Evolutionary conservation across 2,329 filamentous ascomycete species (phyloP).

Genomic region (Harringtonia aguacate): DNA sequence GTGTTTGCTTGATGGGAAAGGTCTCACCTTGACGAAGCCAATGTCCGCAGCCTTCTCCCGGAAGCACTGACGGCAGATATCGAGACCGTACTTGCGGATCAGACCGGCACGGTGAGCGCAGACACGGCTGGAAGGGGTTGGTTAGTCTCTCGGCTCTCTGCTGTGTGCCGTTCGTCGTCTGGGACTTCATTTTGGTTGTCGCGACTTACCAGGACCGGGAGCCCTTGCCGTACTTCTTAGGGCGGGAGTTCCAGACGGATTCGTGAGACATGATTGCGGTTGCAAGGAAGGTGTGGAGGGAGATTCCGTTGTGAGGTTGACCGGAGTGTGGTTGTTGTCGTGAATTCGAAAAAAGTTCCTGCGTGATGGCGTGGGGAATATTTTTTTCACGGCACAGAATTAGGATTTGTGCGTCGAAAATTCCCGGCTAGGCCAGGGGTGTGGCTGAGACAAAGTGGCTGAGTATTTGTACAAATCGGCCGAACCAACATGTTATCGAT

Average conservation of each 20-base stretch:
- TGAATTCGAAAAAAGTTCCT: neutral
- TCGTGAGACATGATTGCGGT: conserved; percentile 61
- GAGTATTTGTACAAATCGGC: neutral
- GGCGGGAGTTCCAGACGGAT: conserved; percentile 98
- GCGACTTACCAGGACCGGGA: conserved; percentile 69
- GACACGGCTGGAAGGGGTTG: conserved; percentile 38
- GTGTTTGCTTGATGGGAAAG: no score
- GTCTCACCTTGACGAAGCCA: conserved; percentile 60
- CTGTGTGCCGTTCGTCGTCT: conserved; percentile 1
- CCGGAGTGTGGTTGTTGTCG: conserved; percentile 1
- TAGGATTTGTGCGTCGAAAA: conserved; percentile 11
- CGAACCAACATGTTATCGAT: conserved; percentile 9
- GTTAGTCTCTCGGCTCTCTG: conserved; percentile 15
- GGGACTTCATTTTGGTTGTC: neutral
- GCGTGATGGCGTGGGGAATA: neutral
- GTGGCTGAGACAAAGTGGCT: conserved; percentile 4
- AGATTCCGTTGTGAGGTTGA: neutral
- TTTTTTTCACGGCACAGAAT: conserved; percentile 7
- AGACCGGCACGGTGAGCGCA: conserved; percentile 96
- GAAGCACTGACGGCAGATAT: conserved; percentile 76
- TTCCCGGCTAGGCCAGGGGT: neutral
- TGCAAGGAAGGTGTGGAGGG: conserved; percentile 3
- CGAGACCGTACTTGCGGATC: conserved; percentile 98
- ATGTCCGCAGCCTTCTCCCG: conserved; percentile 63
- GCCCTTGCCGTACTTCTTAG: conserved; percentile 95